phyloP scores from a whole-genome alignment of 768 basidiomycete species.

The Lactifluus volemus region DNA sequence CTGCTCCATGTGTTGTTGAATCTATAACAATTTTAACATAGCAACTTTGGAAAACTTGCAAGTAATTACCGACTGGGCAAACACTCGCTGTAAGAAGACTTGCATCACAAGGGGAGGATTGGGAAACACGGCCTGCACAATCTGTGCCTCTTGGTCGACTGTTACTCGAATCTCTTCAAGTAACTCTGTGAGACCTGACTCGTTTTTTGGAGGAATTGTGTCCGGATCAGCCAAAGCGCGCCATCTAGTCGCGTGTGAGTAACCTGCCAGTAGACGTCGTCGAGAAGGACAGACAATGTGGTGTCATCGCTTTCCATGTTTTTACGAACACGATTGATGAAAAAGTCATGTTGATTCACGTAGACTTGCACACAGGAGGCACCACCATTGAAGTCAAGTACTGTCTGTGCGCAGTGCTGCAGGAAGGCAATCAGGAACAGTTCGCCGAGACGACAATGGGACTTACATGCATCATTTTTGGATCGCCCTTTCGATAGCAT shows the following conservation, averaged over 20 bases:
- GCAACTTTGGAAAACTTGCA: neutral
- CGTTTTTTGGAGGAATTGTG: constrained; percentile 62
- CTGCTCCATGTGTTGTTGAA: constrained; percentile 93
- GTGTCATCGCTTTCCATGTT: constrained; percentile 45
- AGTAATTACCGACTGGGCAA: constrained; percentile 83
- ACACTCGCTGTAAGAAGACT: constrained; percentile 93
- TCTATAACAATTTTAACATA: constrained; percentile 38
- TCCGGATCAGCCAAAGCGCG: constrained; percentile 70
- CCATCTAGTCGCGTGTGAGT: constrained; percentile 51
- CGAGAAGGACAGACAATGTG: constrained; percentile 36
- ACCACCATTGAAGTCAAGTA: constrained; percentile 97
- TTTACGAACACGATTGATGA: constrained; percentile 86
- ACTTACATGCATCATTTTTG: constrained; percentile 96
- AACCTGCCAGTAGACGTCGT: neutral
- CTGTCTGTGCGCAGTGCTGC: constrained; percentile 94
- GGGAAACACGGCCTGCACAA: constrained; percentile 97
- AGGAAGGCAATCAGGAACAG: neutral
- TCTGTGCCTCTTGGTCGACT: constrained; percentile 92
- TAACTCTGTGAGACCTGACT: constrained; percentile 69
- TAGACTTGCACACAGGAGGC: constrained; percentile 96
- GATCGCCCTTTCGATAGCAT: constrained; percentile 94
- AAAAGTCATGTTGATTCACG: constrained; percentile 99
- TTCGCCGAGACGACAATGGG: neutral
- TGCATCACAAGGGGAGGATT: constrained; percentile 96
- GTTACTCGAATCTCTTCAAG: constrained; percentile 85